A percentile compares a stretch with the other conserved stretches of the same genome.
These are phyloP conservation scores for Anthracocystis walkeri DNA, from an alignment of 1,284 basidiomycete genomes.

Conservation along the genomic window DNA sequence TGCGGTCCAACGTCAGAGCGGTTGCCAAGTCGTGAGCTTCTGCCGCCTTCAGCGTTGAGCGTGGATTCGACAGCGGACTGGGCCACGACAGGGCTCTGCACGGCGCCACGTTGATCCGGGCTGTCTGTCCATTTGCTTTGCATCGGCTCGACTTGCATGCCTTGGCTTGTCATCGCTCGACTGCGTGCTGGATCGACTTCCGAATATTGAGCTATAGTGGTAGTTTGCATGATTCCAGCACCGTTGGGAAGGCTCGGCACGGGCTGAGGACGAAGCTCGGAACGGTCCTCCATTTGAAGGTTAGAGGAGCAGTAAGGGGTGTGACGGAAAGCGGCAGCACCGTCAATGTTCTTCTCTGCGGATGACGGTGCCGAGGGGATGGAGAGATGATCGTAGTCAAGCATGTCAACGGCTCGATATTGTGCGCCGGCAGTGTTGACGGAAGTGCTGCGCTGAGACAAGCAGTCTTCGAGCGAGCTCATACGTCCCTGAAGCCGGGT, in stretches of 20 bases:
- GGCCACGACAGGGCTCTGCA: conserved; percentile 13
- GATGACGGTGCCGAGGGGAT: conserved; percentile 49
- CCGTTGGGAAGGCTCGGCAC: conserved; percentile 13
- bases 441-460: conserved; percentile 33
- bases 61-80: conserved; percentile 7
- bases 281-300: conserved; percentile 47
- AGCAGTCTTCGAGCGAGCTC: conserved; percentile 40
- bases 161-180: conserved; percentile 5
- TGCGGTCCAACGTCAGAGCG: conserved; percentile 14
- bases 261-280: conserved; percentile 33
- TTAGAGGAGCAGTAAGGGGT: conserved; percentile 54
- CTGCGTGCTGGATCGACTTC: conserved; percentile 8
- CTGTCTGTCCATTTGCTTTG: conserved; percentile 25
- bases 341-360: conserved; percentile 22
- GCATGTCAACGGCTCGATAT: conserved; percentile 32
- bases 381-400: conserved; percentile 43
- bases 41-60: conserved; percentile 18
- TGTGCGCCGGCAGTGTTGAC: conserved; percentile 26
- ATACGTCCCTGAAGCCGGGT: conserved; percentile 40
- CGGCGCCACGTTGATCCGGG: conserved; percentile 7
- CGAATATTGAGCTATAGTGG: conserved; percentile 2
- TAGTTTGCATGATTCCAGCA: conserved; percentile 3
- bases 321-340: conserved; percentile 3
- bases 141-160: conserved; percentile 12
- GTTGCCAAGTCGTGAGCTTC: conserved; percentile 46